phyloP scores from a whole-genome alignment of 2,329 filamentous ascomycete species.

The Penicillium fuscoglaucum region DNA sequence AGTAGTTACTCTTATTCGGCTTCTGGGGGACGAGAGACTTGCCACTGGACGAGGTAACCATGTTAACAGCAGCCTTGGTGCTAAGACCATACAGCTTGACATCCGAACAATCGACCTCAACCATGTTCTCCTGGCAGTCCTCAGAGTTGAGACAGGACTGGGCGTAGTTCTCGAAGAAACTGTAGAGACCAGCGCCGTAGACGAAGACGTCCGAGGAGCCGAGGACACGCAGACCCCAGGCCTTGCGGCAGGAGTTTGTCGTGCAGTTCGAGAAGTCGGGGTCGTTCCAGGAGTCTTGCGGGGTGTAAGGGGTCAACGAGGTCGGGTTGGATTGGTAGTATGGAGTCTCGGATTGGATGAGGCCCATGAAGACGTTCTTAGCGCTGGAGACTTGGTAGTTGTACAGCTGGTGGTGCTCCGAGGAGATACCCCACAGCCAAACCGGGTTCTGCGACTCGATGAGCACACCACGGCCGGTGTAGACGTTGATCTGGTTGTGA shows the following conservation, averaged over 20 bases:
- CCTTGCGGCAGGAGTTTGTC: slow-evolving; percentile 63
- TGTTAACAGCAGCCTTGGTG: slow-evolving; percentile 73
- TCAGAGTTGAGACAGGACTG: slow-evolving; percentile 67
- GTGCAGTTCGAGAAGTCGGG: slow-evolving; percentile 66
- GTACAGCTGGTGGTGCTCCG: slow-evolving; percentile 62
- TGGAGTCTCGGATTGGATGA: slow-evolving; percentile 87
- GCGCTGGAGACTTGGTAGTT: slow-evolving; percentile 85
- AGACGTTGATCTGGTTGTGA: slow-evolving; percentile 70
- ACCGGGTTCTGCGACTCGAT: slow-evolving; percentile 77
- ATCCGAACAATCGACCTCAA: slow-evolving; percentile 66
- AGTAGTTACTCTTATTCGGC: slow-evolving; percentile 46
- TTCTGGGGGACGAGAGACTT: slow-evolving; percentile 39
- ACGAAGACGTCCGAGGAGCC: slow-evolving; percentile 67
- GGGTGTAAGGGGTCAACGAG: slow-evolving; percentile 54
- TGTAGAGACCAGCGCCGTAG: slow-evolving; percentile 75
- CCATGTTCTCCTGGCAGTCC: slow-evolving; percentile 76
- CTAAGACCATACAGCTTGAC: slow-evolving; percentile 68
- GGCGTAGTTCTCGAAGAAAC: slow-evolving; percentile 79
- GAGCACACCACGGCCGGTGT: slow-evolving; percentile 80
- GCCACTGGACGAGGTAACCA: slow-evolving; percentile 57
- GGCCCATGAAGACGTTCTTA: slow-evolving; percentile 74
- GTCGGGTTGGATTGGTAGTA: slow-evolving; percentile 81
- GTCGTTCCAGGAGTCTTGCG: slow-evolving; percentile 48
- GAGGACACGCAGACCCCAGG: slow-evolving; percentile 72
- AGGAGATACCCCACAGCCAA: slow-evolving; percentile 76